Base-by-base conservation (phyloP, 2,329 filamentous ascomycete species). In the Helicocarpus griseus region DNA sequence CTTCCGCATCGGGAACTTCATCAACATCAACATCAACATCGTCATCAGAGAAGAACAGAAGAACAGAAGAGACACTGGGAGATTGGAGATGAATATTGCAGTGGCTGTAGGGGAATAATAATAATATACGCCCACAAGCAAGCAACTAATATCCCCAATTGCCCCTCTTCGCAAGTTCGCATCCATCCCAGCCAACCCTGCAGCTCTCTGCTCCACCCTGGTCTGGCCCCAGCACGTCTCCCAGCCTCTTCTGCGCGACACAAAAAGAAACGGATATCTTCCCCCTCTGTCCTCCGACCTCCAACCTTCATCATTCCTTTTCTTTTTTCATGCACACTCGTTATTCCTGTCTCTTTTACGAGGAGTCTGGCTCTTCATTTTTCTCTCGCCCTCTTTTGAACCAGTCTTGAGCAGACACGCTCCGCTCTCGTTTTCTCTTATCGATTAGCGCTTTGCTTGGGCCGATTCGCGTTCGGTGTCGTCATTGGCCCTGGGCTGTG, bases 171-270 rank as follows among this genome's bases (percentile, higher is more conserved):
- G n/a, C n/a, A n/a, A n/a, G n/a, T n/a, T n/a, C n/a, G n/a, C n/a
- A n/a, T 11, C 44, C 19, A 2, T 17, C 2, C 44, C 40, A 19
- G 24, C 24, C 40, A 44, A 46, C 33, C 44, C 44, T n/a, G 19
- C 44, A 21, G 28, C 43, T 47, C 22, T 26, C 22, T 26, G 40
- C 40, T 28, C 40, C 24, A 28, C 24, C 26, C 43, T 19, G 24
- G n/a, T 9, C 24, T 31, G 1, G n/a, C 29, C 11, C 3, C 19
- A 21, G 9, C 17, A 3, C 3, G 5, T 11, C 13, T 35, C 44
- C 44, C 44, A 47, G 44, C 44, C 44, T 35, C 44, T 47, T 47
- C 14, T 35, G 44, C 44, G 28, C 41, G 26, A 13, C 41, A 21
- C 17, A 26, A 26, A 22, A 28, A 43, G n/a, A 43, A 21, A 24